Evolutionary conservation across 352 stramenopile species (phyloP).

Genomic region (Plasmopara halstedii): DNA sequence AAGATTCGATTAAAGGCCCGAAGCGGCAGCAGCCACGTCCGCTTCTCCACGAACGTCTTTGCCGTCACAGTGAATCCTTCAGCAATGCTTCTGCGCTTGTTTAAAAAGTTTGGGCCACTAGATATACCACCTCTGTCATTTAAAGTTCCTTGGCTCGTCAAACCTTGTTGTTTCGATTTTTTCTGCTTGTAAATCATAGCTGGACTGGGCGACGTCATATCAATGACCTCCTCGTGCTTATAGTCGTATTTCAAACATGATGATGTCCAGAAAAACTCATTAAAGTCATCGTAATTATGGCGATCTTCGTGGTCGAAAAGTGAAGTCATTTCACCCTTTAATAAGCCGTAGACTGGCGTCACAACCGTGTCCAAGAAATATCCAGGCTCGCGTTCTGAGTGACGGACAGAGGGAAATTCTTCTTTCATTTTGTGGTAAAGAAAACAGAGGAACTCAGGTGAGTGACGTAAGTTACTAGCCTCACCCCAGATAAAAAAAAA

Average conservation of each 20-base stretch:
- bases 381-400: slow-evolving; percentile 83
- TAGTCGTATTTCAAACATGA: slow-evolving; percentile 93
- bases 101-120: slow-evolving; percentile 21
- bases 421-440: slow-evolving; percentile 95
- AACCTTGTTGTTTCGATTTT: slow-evolving; percentile 33
- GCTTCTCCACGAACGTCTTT: slow-evolving; percentile 98
- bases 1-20: slow-evolving; percentile 94
- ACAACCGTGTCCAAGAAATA: slow-evolving; percentile 98
- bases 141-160: slow-evolving; percentile 22
- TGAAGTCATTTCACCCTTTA: slow-evolving; percentile 82
- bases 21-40: slow-evolving; percentile 93
- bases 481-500: slow-evolving; percentile 99
- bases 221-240: slow-evolving; percentile 80
- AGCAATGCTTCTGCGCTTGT: slow-evolving; percentile 78
- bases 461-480: slow-evolving; percentile 95
- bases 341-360: slow-evolving; percentile 90
- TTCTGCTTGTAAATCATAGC: slow-evolving; percentile 45
- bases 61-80: slow-evolving; percentile 84
- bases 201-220: slow-evolving; percentile 59
- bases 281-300: slow-evolving; percentile 99
- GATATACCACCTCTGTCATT: slow-evolving; percentile 22
- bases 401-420: slow-evolving; percentile 64
- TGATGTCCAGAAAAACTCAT: slow-evolving; percentile 99
- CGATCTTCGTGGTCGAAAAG: slow-evolving; percentile 91
- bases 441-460: slow-evolving; percentile 97